Evolutionary conservation across 768 basidiomycete species (phyloP).

Genomic region (Hericium erinaceus): DNA sequence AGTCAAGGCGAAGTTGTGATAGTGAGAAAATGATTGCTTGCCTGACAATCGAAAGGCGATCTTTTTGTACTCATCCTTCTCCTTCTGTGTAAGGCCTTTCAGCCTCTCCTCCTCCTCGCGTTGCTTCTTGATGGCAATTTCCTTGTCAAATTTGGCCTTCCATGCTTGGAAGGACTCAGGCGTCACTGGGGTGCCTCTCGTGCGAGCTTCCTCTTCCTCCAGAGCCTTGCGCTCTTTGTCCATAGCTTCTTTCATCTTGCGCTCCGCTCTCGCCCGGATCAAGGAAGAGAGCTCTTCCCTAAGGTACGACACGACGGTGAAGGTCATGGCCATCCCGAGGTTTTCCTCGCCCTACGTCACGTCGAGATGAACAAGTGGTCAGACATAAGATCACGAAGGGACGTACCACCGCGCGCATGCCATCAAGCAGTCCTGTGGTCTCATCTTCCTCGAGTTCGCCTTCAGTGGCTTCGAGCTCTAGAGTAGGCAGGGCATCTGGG

Average conservation of each 20-base stretch:
- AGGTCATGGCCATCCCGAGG: conserved; percentile 96
- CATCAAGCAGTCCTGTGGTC: conserved; percentile 41
- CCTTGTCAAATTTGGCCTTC: conserved; percentile 72
- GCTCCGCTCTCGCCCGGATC: conserved; percentile 50
- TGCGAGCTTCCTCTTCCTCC: conserved; percentile 85
- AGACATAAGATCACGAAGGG: background rate
- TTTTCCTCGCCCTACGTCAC: conserved; percentile 66
- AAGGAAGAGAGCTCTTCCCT: conserved; percentile 65
- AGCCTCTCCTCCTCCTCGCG: conserved; percentile 74
- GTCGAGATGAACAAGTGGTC: background rate
- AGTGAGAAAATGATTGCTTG: conserved; percentile 25
- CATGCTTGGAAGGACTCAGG: conserved; percentile 70
- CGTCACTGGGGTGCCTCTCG: conserved; percentile 89
- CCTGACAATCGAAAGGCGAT: conserved; percentile 56
- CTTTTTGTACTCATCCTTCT: conserved; percentile 77
- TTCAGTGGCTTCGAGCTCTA: conserved; percentile 52
- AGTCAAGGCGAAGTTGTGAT: conserved; percentile 4
- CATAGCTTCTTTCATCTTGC: conserved; percentile 46
- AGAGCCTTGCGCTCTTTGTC: conserved; percentile 68
- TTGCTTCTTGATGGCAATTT: conserved; percentile 45
- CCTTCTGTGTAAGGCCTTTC: conserved; percentile 63
- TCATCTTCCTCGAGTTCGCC: conserved; percentile 57
- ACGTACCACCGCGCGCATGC: conserved; percentile 50
- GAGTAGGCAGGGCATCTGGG: conserved; percentile 72
- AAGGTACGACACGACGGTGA: conserved; percentile 81